A percentile compares a stretch with the other conserved stretches of the same genome.
Conservation (phyloP, 2,329 filamentous ascomycete species). For the Chaetomium sp. region DNA sequence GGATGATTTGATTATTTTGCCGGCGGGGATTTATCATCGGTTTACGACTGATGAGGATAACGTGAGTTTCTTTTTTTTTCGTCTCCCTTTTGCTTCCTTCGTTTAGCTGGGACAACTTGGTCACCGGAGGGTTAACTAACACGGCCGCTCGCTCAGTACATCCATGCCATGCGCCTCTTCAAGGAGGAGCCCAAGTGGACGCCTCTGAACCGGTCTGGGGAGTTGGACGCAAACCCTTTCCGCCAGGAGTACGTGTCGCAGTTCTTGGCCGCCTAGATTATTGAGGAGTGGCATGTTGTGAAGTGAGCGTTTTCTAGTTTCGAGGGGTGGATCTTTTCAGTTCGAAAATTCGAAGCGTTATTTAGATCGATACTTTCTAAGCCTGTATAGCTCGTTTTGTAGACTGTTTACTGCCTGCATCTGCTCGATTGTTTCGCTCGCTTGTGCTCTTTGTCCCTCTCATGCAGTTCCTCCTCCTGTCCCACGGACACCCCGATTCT, state of each 20-base stretch:
- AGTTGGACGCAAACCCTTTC: conserved; percentile 72
- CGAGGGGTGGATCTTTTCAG: no score
- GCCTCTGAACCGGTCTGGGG: conserved; percentile 70
- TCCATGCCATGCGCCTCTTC: conserved; percentile 93
- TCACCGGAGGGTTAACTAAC: neutral
- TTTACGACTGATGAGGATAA: conserved; percentile 93
- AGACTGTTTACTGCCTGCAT: no score
- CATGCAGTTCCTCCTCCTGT: neutral
- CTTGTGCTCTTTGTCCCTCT: neutral
- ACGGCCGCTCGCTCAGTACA: conserved; percentile 54
- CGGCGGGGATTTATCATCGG: conserved; percentile 91
- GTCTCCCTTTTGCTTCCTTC: no score
- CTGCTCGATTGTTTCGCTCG: no score
- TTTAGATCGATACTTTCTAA: no score
- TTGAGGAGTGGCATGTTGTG: neutral
- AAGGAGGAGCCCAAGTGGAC: conserved; percentile 99
- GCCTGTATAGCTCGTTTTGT: no score
- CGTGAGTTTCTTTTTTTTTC: conserved; percentile 47
- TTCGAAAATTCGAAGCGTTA: no score
- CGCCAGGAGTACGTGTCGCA: conserved; percentile 68
- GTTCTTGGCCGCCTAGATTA: conserved; percentile 29
- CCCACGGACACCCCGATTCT: neutral
- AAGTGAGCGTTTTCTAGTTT: no score
- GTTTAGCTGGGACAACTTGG: no score
- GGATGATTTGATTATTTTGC: conserved; percentile 85